Base-by-base conservation (phyloP, 2,329 filamentous ascomycete species). In the Ophiostoma montium region DNA sequence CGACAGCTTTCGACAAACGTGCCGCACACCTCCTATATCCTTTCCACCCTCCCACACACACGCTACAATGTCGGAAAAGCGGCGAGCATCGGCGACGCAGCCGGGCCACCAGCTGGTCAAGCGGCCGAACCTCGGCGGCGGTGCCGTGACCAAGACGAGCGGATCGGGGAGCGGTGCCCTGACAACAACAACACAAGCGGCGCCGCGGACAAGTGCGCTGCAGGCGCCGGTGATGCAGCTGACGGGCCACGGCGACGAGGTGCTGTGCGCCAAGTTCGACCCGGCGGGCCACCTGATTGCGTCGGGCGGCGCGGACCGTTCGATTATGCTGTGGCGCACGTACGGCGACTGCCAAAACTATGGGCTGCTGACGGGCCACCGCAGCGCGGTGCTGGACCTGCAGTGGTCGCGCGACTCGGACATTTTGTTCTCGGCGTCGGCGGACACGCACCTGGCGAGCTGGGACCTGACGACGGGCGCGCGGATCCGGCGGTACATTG, bases 341-440 rank as follows among this genome's bases (percentile, higher is more conserved):
- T 88, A 90, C 53, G 90, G 88, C 59, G 77, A 87, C 58, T 95
- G 90, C 68, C 86, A 94, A 61, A 98, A 98, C 67, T 95, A 95
- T 60, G 89, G 90, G 52, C 70, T 86, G 27, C 71, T 98, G 47
- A 87, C 73, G 9, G 92, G 92, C 32, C 92, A 98, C 69, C 88
- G 86, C 62, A 87, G 87, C 56, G 92, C 92, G 1, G 71, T 98
- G 45, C 71, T 96, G 23, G 92, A 96, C 65, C 70, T 98, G 42
- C 88, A 95, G 62, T 98, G 92, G 92, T 95, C 92, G 27, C 83
- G 92, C 62, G 92, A 98, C 68, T 94, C 88, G 18, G 80, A 84
- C 59, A 83, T 90, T 38, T 66, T 98, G 47, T 96, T 90, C 61
- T 92, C 90, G 8, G 89, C 89, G 41, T 95, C 89, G 32, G 89